phyloP scores from a whole-genome alignment of 441 rosid genomes.

The Brassica hybrid region DNA sequence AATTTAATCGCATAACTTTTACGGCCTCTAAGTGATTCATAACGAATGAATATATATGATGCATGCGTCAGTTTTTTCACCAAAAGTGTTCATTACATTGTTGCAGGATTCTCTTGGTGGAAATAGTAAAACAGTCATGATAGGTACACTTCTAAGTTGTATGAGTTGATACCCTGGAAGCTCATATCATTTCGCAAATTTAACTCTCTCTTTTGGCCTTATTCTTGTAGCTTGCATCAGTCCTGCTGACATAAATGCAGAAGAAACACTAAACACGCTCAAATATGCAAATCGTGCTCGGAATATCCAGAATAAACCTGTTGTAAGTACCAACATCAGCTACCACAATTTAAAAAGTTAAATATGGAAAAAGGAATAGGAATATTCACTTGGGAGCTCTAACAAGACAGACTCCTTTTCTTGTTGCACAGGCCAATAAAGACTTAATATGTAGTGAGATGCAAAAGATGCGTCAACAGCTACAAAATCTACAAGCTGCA shows the following conservation, averaged over 20 bases:
- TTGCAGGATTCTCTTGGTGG: constrained; percentile 78
- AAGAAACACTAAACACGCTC: constrained; percentile 68
- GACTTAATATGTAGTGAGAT: constrained; percentile 68
- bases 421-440: constrained; percentile 61
- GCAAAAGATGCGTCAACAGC: constrained; percentile 71
- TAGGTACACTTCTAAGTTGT: constrained; percentile 48
- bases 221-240: constrained; percentile 65
- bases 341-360: not conserved
- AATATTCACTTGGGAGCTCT: not conserved
- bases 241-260: constrained; percentile 72
- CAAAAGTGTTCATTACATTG: constrained; percentile 22
- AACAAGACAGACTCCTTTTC: constrained; percentile 3
- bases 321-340: constrained; percentile 49
- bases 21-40: constrained; percentile 1
- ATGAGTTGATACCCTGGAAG: constrained; percentile 16
- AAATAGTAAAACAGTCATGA: constrained; percentile 72
- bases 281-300: constrained; percentile 80
- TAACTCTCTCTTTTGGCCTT: constrained; percentile 10
- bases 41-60: constrained; percentile 4
- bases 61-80: constrained; percentile 21
- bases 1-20: constrained; percentile 1
- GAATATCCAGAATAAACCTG: constrained; percentile 72
- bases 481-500: constrained; percentile 63
- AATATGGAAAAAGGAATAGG: not conserved
- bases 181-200: not conserved